Evolutionary conservation across 2,329 filamentous ascomycete genomes (phyloP).

Genomic region (Fulvia fulva): DNA sequence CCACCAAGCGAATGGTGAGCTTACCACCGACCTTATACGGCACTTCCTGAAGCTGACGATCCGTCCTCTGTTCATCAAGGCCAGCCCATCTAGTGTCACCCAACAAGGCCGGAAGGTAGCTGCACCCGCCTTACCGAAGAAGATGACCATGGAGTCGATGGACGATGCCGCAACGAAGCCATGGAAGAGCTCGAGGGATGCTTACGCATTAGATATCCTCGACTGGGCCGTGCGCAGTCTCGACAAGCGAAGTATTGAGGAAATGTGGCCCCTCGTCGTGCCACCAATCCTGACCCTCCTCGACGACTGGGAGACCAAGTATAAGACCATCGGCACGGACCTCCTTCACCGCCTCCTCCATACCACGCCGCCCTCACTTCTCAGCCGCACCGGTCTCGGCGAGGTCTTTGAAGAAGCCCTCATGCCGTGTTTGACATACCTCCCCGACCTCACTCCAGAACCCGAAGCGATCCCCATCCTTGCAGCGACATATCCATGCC

Average conservation of each 20-base stretch:
- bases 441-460: conserved; percentile 74
- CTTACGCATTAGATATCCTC: conserved; percentile 54
- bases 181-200: conserved; percentile 55
- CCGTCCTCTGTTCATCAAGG: conserved; percentile 62
- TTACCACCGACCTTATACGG: conserved; percentile 46
- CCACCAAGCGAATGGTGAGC: conserved; percentile 44
- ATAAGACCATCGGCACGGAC: conserved; percentile 55
- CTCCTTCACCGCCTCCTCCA: conserved; percentile 54
- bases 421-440: conserved; percentile 67
- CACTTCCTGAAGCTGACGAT: conserved; percentile 60
- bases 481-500: conserved; percentile 59
- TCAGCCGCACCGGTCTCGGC: conserved; percentile 61
- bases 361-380: conserved; percentile 50
- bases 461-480: conserved; percentile 65
- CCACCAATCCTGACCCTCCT: conserved; percentile 66
- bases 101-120: conserved; percentile 55
- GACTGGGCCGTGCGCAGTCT: conserved; percentile 57
- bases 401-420: conserved; percentile 66
- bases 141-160: conserved; percentile 32
- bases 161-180: conserved; percentile 49
- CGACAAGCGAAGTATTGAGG: conserved; percentile 49
- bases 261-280: conserved; percentile 64
- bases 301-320: conserved; percentile 56
- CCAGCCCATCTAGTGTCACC: conserved; percentile 53
- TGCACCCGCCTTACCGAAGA: conserved; percentile 37